Percentiles rank a stretch among this genome's conserved stretches.
Evolutionary conservation across 768 basidiomycete species (phyloP).

Genomic region (Mycena amicta): DNA sequence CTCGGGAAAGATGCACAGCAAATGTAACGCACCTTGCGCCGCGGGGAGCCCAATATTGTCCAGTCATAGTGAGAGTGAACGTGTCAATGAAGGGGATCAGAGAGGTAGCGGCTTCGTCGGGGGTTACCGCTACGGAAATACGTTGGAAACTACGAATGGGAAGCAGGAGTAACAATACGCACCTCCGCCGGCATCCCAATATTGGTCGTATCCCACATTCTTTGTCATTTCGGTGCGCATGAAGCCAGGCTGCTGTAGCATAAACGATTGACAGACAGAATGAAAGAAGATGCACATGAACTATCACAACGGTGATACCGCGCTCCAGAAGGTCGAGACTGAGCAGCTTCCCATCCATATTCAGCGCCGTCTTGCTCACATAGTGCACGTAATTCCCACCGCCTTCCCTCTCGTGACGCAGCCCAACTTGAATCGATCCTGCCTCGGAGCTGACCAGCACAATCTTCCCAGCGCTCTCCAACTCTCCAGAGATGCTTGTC

Average conservation of each 20-base stretch:
- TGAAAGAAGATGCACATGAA: conserved; percentile 37
- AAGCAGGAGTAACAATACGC: conserved; percentile 10
- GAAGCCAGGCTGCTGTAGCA: conserved; percentile 43
- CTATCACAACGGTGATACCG: conserved; percentile 43
- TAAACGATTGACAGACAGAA: background rate
- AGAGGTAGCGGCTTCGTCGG: conserved; percentile 42
- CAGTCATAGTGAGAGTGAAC: conserved; percentile 37
- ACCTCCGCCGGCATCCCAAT: conserved; percentile 48
- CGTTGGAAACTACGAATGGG: no score
- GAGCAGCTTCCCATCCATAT: conserved; percentile 50
- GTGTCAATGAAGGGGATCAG: conserved; percentile 40
- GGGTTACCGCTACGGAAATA: conserved; percentile 42
- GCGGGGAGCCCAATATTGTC: conserved; percentile 50
- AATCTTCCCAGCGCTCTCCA: conserved; percentile 32
- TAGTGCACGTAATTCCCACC: conserved; percentile 54
- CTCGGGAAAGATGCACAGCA: background rate
- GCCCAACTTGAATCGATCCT: conserved; percentile 43
- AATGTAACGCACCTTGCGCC: conserved; percentile 35
- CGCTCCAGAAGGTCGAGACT: conserved; percentile 40
- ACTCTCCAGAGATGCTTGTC: background rate
- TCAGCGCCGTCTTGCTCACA: conserved; percentile 48
- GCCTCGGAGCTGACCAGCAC: conserved; percentile 49
- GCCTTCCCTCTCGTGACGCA: conserved; percentile 47
- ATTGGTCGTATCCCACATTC: conserved; percentile 45
- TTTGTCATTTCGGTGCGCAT: conserved; percentile 51